These are phyloP conservation scores for Alternaria tenuissima DNA, from an alignment of 2,329 filamentous ascomycete species.

Conservation along the genomic window DNA sequence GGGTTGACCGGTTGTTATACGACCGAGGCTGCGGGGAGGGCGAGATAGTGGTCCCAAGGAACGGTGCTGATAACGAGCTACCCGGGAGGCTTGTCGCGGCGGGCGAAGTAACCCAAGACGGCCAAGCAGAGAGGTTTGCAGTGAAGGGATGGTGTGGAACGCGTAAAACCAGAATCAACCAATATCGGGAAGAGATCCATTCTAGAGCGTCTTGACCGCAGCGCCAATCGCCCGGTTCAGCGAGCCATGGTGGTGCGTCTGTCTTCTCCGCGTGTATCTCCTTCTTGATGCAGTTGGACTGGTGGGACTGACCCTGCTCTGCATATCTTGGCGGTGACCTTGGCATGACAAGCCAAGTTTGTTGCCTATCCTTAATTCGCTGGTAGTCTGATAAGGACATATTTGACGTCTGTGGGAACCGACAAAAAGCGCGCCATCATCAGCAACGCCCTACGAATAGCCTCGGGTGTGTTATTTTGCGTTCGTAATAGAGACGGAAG, in stretches of 20 bases:
- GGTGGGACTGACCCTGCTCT: constrained; percentile 21
- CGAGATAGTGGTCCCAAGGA: constrained; percentile 12
- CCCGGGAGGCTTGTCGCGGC: constrained; percentile 22
- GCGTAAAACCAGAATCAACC: constrained; percentile 12
- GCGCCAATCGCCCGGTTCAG: constrained; percentile 33
- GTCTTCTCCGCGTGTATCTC: constrained; percentile 28
- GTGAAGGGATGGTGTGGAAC: constrained; percentile 25
- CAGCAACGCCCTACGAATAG: not conserved
- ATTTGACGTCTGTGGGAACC: constrained; percentile 19
- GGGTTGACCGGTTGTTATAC: constrained; percentile 32
- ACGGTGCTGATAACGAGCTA: constrained; percentile 29
- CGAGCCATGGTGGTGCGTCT: constrained; percentile 18
- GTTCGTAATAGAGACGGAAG: not conserved
- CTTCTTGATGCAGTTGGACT: constrained; percentile 28
- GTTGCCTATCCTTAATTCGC: constrained; percentile 20
- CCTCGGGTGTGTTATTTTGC: not conserved
- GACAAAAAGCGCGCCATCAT: constrained; percentile 12
- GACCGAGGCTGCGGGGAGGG: constrained; percentile 23
- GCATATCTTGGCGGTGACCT: constrained; percentile 25
- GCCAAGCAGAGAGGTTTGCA: constrained; percentile 28
- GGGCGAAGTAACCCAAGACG: constrained; percentile 31
- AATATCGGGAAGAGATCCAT: constrained; percentile 14
- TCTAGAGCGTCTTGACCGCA: constrained; percentile 25
- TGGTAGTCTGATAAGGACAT: constrained; percentile 20
- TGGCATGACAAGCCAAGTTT: constrained; percentile 25